phyloP scores from a whole-genome alignment of 768 basidiomycete genomes.

The Lentinula detonsa region DNA sequence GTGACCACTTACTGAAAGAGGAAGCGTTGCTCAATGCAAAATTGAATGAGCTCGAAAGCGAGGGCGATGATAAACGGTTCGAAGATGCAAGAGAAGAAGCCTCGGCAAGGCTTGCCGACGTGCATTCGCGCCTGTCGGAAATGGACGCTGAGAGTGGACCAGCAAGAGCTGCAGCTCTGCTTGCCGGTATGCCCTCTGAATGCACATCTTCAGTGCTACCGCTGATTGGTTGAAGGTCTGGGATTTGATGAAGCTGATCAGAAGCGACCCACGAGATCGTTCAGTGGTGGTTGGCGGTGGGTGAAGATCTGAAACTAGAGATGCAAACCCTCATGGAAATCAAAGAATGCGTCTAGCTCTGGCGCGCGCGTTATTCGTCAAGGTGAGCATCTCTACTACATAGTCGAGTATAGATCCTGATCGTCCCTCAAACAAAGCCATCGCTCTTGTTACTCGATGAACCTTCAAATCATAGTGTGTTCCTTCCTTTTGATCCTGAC shows the following conservation, averaged over 20 bases:
- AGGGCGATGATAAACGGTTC: constrained; percentile 73
- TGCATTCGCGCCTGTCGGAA: constrained; percentile 87
- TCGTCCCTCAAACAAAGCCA: neutral
- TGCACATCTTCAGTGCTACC: neutral
- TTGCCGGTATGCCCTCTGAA: constrained; percentile 55
- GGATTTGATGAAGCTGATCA: constrained; percentile 92
- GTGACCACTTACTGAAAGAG: constrained; percentile 86
- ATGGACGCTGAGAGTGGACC: constrained; percentile 99
- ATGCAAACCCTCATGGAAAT: neutral
- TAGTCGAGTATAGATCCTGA: neutral
- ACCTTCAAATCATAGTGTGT: constrained; percentile 33
- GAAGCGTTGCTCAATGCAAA: constrained; percentile 70
- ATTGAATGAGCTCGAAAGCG: constrained; percentile 64
- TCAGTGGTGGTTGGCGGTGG: constrained; percentile 94
- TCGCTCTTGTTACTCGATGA: constrained; percentile 5
- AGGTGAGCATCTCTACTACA: constrained; percentile 37
- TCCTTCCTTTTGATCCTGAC: constrained; percentile 48
- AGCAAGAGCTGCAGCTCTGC: constrained; percentile 81
- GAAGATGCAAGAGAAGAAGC: constrained; percentile 86
- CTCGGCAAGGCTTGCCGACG: constrained; percentile 75
- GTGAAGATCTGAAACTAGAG: constrained; percentile 9
- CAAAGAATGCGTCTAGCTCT: constrained; percentile 91
- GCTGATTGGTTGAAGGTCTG: constrained; percentile 47
- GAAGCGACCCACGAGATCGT: constrained; percentile 71
- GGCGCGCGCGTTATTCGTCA: constrained; percentile 94